These are phyloP conservation scores for Aspergillus transmontanensis DNA, from an alignment of 2,329 filamentous ascomycete genomes.

Conservation along the genomic window DNA sequence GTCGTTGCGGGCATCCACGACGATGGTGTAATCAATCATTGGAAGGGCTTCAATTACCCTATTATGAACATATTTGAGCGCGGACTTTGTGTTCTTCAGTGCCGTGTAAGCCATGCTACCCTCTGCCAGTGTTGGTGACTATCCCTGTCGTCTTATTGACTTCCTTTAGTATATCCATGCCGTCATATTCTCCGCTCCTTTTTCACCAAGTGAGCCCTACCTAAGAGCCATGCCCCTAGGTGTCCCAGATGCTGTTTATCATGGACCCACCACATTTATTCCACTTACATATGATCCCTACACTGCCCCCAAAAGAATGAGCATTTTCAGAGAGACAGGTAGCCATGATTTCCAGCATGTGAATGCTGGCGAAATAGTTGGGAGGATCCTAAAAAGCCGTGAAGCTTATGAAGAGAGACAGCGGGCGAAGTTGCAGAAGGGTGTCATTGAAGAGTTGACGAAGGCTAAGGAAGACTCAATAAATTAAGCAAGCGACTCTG, in stretches of 20 bases:
- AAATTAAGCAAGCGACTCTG: background rate
- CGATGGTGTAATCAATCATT: conserved; percentile 90
- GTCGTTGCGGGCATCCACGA: conserved; percentile 94
- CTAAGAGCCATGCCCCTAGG: conserved; percentile 74
- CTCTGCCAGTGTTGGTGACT: background rate
- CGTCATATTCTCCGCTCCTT: conserved; percentile 87
- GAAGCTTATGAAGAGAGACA: conserved; percentile 91
- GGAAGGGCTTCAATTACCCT: conserved; percentile 97
- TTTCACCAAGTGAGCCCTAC: conserved; percentile 78
- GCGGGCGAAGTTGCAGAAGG: conserved; percentile 85
- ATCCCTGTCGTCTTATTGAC: conserved; percentile 1
- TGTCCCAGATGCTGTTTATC: conserved; percentile 80
- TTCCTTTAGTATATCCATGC: conserved; percentile 74
- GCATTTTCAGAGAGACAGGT: conserved; percentile 79
- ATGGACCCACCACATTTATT: conserved; percentile 94
- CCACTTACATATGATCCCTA: conserved; percentile 78
- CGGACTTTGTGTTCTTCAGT: conserved; percentile 92
- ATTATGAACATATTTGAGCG: conserved; percentile 99
- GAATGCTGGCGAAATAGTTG: conserved; percentile 89
- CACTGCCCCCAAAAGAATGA: conserved; percentile 74
- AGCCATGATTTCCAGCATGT: conserved; percentile 80
- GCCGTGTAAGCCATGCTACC: conserved; percentile 63
- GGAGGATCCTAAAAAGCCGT: conserved; percentile 82
- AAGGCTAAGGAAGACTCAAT: conserved; percentile 58
- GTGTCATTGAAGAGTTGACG: conserved; percentile 69